Conservation (phyloP, 2,329 filamentous ascomycete genomes). For the Dothideomycetes sp. region DNA sequence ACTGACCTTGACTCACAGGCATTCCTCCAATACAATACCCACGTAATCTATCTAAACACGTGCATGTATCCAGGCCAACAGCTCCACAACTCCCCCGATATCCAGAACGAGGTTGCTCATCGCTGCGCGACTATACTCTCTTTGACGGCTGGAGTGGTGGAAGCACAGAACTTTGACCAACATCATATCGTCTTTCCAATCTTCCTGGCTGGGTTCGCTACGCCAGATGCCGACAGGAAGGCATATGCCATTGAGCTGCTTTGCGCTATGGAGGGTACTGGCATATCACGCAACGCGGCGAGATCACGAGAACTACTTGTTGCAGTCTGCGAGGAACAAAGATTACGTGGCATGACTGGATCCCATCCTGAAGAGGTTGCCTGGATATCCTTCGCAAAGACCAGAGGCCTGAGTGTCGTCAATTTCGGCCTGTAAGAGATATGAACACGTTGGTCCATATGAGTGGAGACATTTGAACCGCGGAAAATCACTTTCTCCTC, state of each 20-base stretch:
- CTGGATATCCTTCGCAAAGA: constrained; percentile 38
- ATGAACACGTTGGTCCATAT: too few relatives aligned
- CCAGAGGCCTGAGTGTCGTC: constrained; percentile 36
- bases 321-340: constrained; percentile 38
- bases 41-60: constrained; percentile 42
- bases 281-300: constrained; percentile 37
- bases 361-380: constrained; percentile 34
- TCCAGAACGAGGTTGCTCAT: constrained; percentile 31
- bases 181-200: constrained; percentile 41
- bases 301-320: constrained; percentile 35
- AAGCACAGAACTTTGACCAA: constrained; percentile 27
- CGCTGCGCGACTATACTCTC: constrained; percentile 35
- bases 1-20: neutral
- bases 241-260: constrained; percentile 38
- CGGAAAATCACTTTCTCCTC: too few relatives aligned
- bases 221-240: constrained; percentile 30
- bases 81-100: constrained; percentile 25
- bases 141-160: constrained; percentile 29
- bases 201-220: constrained; percentile 41
- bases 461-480: neutral
- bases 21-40: constrained; percentile 9
- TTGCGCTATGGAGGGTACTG: constrained; percentile 34
- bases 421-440: constrained; percentile 37
- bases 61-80: constrained; percentile 44
- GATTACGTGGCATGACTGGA: constrained; percentile 26